phyloP scores from a whole-genome alignment of 805 yeast species.

The Teunomyces aglyptinius region DNA sequence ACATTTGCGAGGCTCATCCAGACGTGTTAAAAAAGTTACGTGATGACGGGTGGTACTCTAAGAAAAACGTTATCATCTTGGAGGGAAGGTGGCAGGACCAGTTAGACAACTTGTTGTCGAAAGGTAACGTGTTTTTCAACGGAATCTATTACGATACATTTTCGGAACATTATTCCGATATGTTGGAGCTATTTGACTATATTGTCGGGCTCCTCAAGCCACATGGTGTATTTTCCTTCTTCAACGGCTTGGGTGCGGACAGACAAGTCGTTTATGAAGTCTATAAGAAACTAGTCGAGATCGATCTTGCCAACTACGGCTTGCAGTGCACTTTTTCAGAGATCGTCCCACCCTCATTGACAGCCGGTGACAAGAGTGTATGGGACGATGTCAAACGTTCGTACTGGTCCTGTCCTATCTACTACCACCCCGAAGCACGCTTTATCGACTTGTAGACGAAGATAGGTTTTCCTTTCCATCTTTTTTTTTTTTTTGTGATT shows the following conservation, averaged over 20 bases:
- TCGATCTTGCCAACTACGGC: constrained; percentile 81
- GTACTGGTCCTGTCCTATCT: constrained; percentile 68
- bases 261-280: constrained; percentile 56
- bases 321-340: constrained; percentile 56
- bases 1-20: constrained; percentile 93
- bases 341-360: constrained; percentile 46
- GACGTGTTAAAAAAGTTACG: constrained; percentile 72
- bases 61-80: constrained; percentile 65
- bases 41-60: constrained; percentile 80
- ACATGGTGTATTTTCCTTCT: constrained; percentile 82
- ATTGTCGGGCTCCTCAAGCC: constrained; percentile 82
- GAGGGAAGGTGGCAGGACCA: constrained; percentile 95
- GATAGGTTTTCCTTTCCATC: no score
- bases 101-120: constrained; percentile 59
- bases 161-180: constrained; percentile 86
- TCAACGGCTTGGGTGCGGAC: constrained; percentile 69
- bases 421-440: constrained; percentile 62
- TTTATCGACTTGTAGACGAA: constrained; percentile 30
- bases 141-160: constrained; percentile 94
- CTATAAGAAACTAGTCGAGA: constrained; percentile 74
- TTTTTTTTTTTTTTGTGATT: background rate
- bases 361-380: constrained; percentile 40
- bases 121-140: constrained; percentile 70
- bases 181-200: constrained; percentile 79
- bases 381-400: constrained; percentile 64